Base-by-base conservation (phyloP, 208 protist genomes). In the Acanthamoeba lenticulata region DNA sequence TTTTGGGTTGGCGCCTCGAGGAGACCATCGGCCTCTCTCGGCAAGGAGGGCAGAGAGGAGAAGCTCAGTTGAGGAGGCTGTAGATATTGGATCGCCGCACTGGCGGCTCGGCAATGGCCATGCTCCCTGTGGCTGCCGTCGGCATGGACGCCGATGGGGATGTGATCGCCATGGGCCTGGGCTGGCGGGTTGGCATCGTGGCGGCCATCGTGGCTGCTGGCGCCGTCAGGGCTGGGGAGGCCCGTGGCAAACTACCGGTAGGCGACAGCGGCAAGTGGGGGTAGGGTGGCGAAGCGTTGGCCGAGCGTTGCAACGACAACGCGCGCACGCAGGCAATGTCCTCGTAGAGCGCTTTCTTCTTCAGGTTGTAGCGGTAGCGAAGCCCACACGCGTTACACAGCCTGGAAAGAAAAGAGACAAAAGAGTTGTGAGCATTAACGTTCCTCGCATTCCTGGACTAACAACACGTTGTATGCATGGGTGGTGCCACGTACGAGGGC, bases 281-380 rank as follows among this genome's bases (percentile, higher is more conserved):
- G 57, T 34, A 65, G 27, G 57, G 57, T n/a, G 57, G 57, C 57
- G 57, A 65, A n/a, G n/a, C n/a, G n/a, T n/a, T 60, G 15, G 11
- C 15, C 52, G 11, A 60, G 52, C 52, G 52, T 42, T 34, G 67
- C 67, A 44, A 34, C 4, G 67, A 36, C 67, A 77, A 44, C 11
- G 67, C 67, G 4, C 67, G 67, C 67, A 77, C 67, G 34, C 19
- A 5, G 24, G 67, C 67, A 17, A 77, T 77, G 67, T 77, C 67
- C 67, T 77, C 67, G 67, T 77, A 77, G 19, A 77, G 67, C 19
- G 67, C 67, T 34, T 77, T 77, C 67, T 77, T 77, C 67, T 77
- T 77, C 32, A 77, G 67, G 67, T 77, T 77, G 67, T 77, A 77
- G 2, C 67, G 29, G 21, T 77, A 77, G 32, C 67, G 67, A 17